phyloP scores from a whole-genome alignment of 2,329 filamentous ascomycete genomes.

The Fusarium nodosum region DNA sequence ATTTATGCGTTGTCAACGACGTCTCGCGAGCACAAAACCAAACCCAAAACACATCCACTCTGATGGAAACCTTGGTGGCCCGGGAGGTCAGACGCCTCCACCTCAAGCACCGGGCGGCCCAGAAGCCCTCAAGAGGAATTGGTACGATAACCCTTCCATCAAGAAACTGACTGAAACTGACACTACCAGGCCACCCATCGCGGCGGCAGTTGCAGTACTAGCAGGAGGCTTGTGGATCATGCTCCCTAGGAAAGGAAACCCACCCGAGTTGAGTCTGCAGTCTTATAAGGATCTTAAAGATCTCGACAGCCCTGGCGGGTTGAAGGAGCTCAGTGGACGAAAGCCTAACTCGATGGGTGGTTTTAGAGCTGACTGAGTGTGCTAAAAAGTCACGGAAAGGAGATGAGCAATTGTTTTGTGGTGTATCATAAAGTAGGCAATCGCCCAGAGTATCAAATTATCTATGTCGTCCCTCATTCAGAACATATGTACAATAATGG shows the following conservation, averaged over 20 bases:
- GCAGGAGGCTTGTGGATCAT: constrained; percentile 50
- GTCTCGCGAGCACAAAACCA: constrained; percentile 14
- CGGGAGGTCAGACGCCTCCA: constrained; percentile 52
- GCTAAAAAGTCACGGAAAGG: neutral
- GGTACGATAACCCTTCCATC: constrained; percentile 38
- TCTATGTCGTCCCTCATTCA: constrained; percentile 20
- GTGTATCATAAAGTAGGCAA: constrained; percentile 17
- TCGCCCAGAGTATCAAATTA: constrained; percentile 38
- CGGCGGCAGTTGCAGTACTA: constrained; percentile 47
- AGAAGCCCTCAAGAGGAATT: constrained; percentile 52
- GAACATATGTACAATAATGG: constrained; percentile 21
- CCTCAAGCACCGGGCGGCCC: constrained; percentile 49
- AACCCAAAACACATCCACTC: constrained; percentile 8
- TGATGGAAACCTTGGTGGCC: constrained; percentile 50
- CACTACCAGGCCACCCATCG: constrained; percentile 49
- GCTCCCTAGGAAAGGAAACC: constrained; percentile 35
- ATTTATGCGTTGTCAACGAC: constrained; percentile 44
- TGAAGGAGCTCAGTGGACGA: constrained; percentile 52
- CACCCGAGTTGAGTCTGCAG: constrained; percentile 26
- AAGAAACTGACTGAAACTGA: neutral
- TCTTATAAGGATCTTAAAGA: constrained; percentile 37
- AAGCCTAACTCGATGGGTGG: constrained; percentile 49
- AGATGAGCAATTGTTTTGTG: neutral
- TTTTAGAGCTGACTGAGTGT: constrained; percentile 51
- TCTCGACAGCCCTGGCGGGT: constrained; percentile 42